Evolutionary conservation across 139 green algal genomes (phyloP), one percentile per base, ranked within the genome.

Genomic region (Tetraselmis chui): DNA sequence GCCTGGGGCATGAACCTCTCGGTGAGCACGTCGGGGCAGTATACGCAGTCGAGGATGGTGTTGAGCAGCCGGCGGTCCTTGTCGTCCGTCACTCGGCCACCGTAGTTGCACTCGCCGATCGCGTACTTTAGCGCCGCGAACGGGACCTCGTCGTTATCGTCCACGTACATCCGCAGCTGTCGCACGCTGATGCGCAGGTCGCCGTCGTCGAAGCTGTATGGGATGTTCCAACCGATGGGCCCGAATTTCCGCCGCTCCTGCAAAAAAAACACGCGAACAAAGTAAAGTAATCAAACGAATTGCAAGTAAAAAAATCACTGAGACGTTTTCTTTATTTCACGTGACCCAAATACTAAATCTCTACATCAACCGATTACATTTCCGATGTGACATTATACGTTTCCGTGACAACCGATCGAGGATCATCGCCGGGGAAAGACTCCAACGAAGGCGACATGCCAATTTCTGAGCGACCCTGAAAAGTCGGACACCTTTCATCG

Each of bases 171-270:
- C 32, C 86, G 86, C 82, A 95, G 86, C 88, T 95, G 93, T 1
- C 91, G 91, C 5, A 93, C 89, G 59, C 76, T 90, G 84, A 95
- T 95, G 31, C 89, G 81, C 77, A 95, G 85, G 84, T 95, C 92
- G 32, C 90, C 91, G 74, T 95, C 91, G 75, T 94, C 93, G 87
- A 96, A 96, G 80, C 92, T 88, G 79, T 95, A 95, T 0, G 91
- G 91, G 82, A 96, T 94, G 85, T 95, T 96, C 89, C 91, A 96
- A 2, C 92, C 92, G 77, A 96, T 92, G 29, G 92, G 91, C 1
- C 92, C 92, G 84, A 94, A 96, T 85, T 93, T 93, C 30, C 89
- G 84, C 11, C 92, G 88, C 84, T 96, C 90, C 82, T 91, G 86
- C n/a, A n/a, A n/a, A n/a, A n/a, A n/a, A n/a, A n/a, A n/a, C n/a